Conservation (phyloP, 306 rosid genomes). For the Myrica gale region DNA sequence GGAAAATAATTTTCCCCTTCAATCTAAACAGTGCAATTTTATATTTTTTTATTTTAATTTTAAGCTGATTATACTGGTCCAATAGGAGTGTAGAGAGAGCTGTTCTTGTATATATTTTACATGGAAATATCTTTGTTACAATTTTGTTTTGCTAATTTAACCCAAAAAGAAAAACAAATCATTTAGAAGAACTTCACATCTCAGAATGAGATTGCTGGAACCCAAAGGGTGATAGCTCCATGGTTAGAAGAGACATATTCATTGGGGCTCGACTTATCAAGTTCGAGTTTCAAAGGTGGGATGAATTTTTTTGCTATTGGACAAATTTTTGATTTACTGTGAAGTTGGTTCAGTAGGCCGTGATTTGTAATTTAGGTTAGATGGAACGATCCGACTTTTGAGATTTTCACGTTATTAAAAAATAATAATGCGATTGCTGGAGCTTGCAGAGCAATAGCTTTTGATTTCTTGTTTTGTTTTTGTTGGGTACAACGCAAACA, state of each 20-base stretch:
- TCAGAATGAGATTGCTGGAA: conserved; percentile 7
- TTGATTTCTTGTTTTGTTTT: background rate
- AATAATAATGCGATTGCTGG: background rate
- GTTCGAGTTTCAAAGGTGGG: no score
- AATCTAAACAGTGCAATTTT: conserved; percentile 38
- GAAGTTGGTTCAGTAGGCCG: no score
- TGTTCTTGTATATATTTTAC: conserved; percentile 53
- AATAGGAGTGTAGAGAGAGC: conserved; percentile 55
- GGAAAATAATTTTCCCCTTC: conserved; percentile 27
- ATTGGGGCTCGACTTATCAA: no score
- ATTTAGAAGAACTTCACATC: background rate
- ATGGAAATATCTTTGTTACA: conserved; percentile 57
- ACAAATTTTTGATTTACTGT: no score
- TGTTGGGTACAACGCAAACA: background rate
- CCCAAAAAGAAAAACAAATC: conserved; percentile 7
- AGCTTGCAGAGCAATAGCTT: background rate
- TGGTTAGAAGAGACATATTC: no score
- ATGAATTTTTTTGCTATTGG: no score
- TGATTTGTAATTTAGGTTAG: no score
- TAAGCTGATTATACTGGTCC: conserved; percentile 45
- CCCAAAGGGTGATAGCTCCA: no score
- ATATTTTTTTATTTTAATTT: conserved; percentile 24
- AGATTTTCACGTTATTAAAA: no score
- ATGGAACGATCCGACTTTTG: no score
- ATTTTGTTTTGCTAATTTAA: conserved; percentile 49